Evolutionary conservation across 1,139 yeast genomes (phyloP), one percentile per base, ranked within the genome.

Genomic region (Zygosaccharomyces pseudobailii): DNA sequence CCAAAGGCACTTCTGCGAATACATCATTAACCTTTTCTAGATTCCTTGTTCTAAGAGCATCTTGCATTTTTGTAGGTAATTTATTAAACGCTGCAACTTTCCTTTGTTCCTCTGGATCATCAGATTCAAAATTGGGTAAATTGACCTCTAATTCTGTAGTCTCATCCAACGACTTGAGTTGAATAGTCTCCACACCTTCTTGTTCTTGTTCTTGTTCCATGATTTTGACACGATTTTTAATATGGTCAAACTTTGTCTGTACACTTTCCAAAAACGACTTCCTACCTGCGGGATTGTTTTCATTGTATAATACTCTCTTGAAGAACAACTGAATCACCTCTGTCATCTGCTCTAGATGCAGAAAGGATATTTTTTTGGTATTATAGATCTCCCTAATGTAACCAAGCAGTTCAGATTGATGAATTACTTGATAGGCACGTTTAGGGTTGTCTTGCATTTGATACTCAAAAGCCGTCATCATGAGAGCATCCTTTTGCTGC

Each of bases 391-490:
- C 86, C 13, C 82, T 74, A 47, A 86, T 71, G 64, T 88, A 92
- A 62, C 89, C 95, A 50, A 92, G 67, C 36, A 92, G 69, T 56
- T 88, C 77, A 1, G 96, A 84, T 62, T 88, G 95, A 62, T 82
- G 86, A 39, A 92, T 82, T 25, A 84, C 77, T 51, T 79, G 84
- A 54, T 74, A 76, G 1, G 90, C 80, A 10, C 67, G 63, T 4
- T 55, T 51, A 0, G 77, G 63, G 45, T 87, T 75, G 17, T 81
- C 84, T 7, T 75, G 79, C 51, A 90, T 74, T 64, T 89, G 89
- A 46, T 75, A 72, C 59, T 92, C 96, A 65, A 92, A 94, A 0
- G 97, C 95, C 23, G 84, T 82, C 96, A 92, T 90, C 63, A 90
- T 73, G 50, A 94, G 77, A 0, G 96, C 90, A 67, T 94, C 98